A percentile compares a stretch with the other conserved stretches of the same genome.
Evolutionary conservation across 148 eudicot genomes (phyloP).

Genomic region (Fagopyrum homotropicum): DNA sequence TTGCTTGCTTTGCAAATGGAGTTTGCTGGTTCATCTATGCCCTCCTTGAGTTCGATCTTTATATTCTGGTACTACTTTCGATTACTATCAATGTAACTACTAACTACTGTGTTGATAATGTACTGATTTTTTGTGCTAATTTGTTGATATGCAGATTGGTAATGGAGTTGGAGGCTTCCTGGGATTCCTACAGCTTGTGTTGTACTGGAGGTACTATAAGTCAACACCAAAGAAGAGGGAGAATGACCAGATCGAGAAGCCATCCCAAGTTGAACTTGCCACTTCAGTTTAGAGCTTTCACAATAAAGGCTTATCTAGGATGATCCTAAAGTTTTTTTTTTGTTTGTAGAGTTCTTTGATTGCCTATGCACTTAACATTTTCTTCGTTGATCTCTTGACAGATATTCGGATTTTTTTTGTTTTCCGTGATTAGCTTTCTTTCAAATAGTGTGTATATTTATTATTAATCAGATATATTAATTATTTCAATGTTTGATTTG

Average conservation of each 20-base stretch:
- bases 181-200: no score
- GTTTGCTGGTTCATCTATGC: no score
- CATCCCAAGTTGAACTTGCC: no score
- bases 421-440: no score
- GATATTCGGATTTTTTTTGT: background rate
- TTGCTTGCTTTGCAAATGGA: background rate
- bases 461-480: no score
- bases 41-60: no score
- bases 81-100: background rate
- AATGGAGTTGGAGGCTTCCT: conserved; percentile 9
- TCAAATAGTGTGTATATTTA: no score
- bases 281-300: no score
- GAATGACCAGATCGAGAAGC: no score
- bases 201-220: no score
- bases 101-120: background rate
- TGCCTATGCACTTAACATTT: background rate
- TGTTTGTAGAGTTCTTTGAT: background rate
- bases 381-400: background rate
- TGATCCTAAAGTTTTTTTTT: background rate
- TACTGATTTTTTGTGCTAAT: background rate
- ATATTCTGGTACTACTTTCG: background rate
- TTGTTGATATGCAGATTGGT: conserved; percentile 8
- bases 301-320: background rate
- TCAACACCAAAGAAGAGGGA: no score
- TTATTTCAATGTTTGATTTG: no score